Evolutionary conservation across 306 rosid species (phyloP).

Genomic region (Vigna trinervia): DNA sequence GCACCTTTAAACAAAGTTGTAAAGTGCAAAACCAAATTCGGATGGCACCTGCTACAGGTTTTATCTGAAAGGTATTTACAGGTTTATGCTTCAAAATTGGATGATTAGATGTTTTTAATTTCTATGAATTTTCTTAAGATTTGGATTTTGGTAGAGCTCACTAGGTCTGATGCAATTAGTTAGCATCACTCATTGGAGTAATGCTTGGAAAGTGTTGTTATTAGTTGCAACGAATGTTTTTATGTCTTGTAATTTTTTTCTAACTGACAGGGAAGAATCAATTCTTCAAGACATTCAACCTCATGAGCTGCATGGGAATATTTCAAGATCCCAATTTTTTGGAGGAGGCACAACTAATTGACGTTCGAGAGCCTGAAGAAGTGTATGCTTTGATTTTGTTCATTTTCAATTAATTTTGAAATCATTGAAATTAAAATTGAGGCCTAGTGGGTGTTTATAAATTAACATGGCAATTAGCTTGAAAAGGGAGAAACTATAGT

Average conservation of each 20-base stretch:
- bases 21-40: constrained; percentile 88
- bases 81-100: constrained; percentile 34
- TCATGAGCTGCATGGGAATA: too few relatives aligned
- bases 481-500: too few relatives aligned
- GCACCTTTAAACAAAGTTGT: constrained; percentile 88
- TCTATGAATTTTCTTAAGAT: neutral
- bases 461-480: too few relatives aligned
- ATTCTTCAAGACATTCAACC: too few relatives aligned
- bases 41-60: constrained; percentile 96
- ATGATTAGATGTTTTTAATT: constrained; percentile 12
- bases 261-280: neutral
- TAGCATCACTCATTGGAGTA: neutral
- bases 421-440: too few relatives aligned
- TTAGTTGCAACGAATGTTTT: constrained; percentile 37
- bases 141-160: too few relatives aligned
- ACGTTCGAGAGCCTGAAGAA: too few relatives aligned
- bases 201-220: constrained; percentile 5
- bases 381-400: too few relatives aligned
- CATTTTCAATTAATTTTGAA: too few relatives aligned
- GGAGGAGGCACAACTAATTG: too few relatives aligned
- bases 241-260: constrained; percentile 27
- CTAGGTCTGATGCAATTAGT: neutral
- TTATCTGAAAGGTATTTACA: constrained; percentile 75
- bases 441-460: too few relatives aligned
- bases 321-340: too few relatives aligned